phyloP scores from a whole-genome alignment of 495 filamentous ascomycete species.

The Aspergillus bertholletiae region DNA sequence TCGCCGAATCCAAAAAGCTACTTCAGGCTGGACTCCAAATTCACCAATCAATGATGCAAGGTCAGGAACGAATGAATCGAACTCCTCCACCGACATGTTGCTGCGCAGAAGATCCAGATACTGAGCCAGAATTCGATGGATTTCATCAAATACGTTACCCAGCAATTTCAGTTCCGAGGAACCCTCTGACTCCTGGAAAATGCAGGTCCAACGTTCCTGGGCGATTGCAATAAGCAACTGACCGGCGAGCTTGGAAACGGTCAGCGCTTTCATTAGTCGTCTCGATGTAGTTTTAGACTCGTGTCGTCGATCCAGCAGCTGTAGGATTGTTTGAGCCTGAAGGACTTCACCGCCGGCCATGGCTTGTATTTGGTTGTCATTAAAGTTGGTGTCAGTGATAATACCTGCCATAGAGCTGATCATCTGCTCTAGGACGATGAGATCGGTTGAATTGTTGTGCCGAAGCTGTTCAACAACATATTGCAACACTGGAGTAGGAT shows the following conservation, averaged over 20 bases:
- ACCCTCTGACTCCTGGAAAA: conserved; percentile 63
- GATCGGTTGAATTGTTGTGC: conserved; percentile 75
- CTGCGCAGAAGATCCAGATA: conserved; percentile 85
- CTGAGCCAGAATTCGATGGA: conserved; percentile 77
- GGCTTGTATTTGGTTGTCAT: conserved; percentile 76
- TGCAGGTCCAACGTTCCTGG: conserved; percentile 77
- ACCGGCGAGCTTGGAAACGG: conserved; percentile 66
- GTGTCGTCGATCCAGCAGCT: conserved; percentile 74
- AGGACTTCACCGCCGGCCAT: conserved; percentile 83
- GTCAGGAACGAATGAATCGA: conserved; percentile 76
- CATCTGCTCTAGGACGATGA: conserved; percentile 84
- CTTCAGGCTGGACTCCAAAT: conserved; percentile 73
- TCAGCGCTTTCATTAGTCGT: conserved; percentile 74
- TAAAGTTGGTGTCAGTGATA: conserved; percentile 77
- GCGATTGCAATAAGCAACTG: conserved; percentile 84
- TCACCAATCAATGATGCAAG: conserved; percentile 69
- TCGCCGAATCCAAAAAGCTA: conserved; percentile 87
- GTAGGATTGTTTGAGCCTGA: conserved; percentile 71
- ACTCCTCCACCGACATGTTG: conserved; percentile 72
- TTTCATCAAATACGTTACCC: conserved; percentile 82
- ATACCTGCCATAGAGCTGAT: conserved; percentile 92
- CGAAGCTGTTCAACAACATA: conserved; percentile 83
- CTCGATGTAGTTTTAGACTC: conserved; percentile 63
- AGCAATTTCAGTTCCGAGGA: conserved; percentile 76
- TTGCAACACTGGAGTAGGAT: conserved; percentile 78